phyloP scores from a whole-genome alignment of 129 eudicot genomes.

The Smallanthus sonchifolius region DNA sequence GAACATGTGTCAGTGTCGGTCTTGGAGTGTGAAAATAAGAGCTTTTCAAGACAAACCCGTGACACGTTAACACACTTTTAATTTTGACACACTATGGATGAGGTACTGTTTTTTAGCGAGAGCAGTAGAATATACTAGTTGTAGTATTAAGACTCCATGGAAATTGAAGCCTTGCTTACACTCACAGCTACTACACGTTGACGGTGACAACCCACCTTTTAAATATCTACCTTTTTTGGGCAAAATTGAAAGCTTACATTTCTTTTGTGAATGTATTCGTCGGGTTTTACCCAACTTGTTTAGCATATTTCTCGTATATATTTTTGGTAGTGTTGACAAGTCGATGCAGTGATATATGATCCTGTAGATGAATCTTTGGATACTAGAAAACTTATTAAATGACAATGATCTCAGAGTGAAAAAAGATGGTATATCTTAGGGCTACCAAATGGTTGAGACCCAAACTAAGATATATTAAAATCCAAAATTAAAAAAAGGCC shows the following conservation, averaged over 20 bases:
- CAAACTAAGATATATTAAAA: too few relatives aligned
- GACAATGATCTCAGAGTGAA: too few relatives aligned
- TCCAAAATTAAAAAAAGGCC: too few relatives aligned
- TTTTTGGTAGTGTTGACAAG: not conserved
- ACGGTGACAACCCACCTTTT: not conserved
- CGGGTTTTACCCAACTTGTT: too few relatives aligned
- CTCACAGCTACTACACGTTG: conserved; percentile 10
- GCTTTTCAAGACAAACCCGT: conserved; percentile 99
- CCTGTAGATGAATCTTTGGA: not conserved
- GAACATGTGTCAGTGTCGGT: conserved; percentile 92
- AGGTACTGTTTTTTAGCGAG: not conserved
- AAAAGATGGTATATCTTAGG: too few relatives aligned
- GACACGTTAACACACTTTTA: conserved; percentile 34
- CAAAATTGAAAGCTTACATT: conserved; percentile 7
- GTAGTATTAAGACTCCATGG: conserved; percentile 14
- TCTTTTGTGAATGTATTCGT: conserved; percentile 8
- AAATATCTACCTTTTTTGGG: conserved; percentile 22
- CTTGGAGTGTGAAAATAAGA: conserved; percentile 70
- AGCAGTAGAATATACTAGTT: conserved; percentile 29
- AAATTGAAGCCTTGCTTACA: conserved; percentile 15
- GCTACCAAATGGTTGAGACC: too few relatives aligned
- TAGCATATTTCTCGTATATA: not conserved
- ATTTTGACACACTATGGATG: conserved; percentile 9
- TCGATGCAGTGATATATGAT: not conserved
- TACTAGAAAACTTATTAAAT: too few relatives aligned